A percentile compares a stretch with the other conserved stretches of the same genome.
These are phyloP conservation scores for Crithidia fasciculata DNA, from an alignment of 208 protist genomes.

Conservation along the genomic window DNA sequence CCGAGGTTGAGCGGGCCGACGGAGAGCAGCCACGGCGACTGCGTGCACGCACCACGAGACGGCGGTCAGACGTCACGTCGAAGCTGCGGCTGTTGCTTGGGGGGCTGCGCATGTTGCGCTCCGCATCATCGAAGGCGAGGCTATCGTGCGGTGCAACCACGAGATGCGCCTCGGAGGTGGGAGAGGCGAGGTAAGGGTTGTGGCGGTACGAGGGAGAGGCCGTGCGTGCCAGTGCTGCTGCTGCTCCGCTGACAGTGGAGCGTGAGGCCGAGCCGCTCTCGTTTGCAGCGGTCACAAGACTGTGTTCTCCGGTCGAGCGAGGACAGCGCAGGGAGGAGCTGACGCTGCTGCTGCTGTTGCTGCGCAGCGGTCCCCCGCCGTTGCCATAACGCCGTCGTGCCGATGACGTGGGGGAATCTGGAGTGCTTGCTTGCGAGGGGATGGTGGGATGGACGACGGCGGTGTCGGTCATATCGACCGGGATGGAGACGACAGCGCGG, in stretches of 20 bases:
- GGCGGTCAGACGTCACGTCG: conserved; percentile 10
- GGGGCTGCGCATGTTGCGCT: not conserved
- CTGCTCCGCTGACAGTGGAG: no score
- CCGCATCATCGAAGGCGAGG: not conserved
- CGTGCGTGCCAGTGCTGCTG: not conserved
- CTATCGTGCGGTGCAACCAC: conserved; percentile 10
- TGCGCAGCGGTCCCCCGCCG: not conserved
- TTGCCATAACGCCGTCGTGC: not conserved
- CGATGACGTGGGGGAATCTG: conserved; percentile 1
- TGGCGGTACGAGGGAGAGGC: conserved; percentile 24
- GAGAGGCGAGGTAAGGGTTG: conserved; percentile 27
- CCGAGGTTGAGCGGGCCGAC: not conserved
- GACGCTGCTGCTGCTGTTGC: conserved; percentile 10
- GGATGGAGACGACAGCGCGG: not conserved
- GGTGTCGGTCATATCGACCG: not conserved
- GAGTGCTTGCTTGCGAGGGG: not conserved
- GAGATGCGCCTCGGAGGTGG: not conserved
- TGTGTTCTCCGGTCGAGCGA: conserved; percentile 3
- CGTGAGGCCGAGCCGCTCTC: no score
- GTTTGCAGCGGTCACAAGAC: not conserved
- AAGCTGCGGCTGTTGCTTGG: not conserved
- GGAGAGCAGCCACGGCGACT: not conserved
- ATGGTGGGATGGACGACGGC: not conserved
- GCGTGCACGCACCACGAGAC: conserved; percentile 15
- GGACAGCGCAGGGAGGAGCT: conserved; percentile 7